Conservation (phyloP, 129 eudicot species). For the Rutidosis leptorrhynchoides region DNA sequence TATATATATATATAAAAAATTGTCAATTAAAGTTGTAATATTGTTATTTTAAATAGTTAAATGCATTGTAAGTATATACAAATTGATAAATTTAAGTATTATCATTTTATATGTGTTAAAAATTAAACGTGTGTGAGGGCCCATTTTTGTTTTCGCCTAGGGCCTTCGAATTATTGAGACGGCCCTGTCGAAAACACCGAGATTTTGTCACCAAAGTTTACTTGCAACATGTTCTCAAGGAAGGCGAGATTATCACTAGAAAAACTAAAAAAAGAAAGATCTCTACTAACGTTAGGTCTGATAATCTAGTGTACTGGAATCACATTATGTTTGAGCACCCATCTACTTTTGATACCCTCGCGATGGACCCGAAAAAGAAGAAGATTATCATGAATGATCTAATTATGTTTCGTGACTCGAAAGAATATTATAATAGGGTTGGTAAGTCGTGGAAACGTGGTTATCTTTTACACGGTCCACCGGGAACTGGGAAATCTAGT, state of each 20-base stretch:
- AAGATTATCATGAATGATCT: constrained; percentile 14
- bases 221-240: constrained; percentile 40
- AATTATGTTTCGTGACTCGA: constrained; percentile 4
- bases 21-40: too few species aligned
- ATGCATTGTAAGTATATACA: too few species aligned
- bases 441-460: too few species aligned
- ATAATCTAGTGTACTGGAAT: neutral
- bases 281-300: constrained; percentile 32
- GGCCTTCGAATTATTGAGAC: too few species aligned
- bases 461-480: constrained; percentile 16
- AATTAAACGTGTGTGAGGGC: too few species aligned
- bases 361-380: too few species aligned
- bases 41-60: too few species aligned
- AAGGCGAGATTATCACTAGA: constrained; percentile 40
- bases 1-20: too few species aligned
- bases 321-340: constrained; percentile 20
- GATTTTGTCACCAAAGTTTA: constrained; percentile 31
- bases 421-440: constrained; percentile 22
- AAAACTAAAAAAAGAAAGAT: constrained; percentile 41
- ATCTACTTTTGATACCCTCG: constrained; percentile 23
- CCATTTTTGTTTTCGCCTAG: too few species aligned
- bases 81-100: too few species aligned
- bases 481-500: constrained; percentile 24
- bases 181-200: constrained; percentile 23
- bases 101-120: too few species aligned